Percentiles rank a stretch among this genome's conserved stretches.
These are phyloP conservation scores for Kodamaea fungicola DNA, from an alignment of 1,139 yeast genomes.

Conservation along the genomic window DNA sequence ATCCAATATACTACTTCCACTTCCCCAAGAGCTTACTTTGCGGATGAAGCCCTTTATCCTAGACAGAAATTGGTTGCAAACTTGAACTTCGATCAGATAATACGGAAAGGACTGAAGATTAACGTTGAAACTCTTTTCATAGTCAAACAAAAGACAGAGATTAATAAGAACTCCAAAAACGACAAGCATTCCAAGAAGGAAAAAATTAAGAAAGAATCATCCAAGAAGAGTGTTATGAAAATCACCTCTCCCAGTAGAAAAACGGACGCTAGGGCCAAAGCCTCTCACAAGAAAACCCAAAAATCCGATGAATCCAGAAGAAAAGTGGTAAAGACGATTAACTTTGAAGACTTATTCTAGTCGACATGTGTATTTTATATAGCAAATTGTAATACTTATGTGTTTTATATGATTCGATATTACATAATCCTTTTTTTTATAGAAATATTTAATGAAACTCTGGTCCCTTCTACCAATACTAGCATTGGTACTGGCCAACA, in stretches of 20 bases:
- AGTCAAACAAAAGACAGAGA: neutral
- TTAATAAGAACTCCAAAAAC: neutral
- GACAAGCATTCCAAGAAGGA: neutral
- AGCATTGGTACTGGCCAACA: slow-evolving; percentile 1
- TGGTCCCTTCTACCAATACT: neutral
- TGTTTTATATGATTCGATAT: too few species aligned
- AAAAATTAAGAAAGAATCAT: slow-evolving; percentile 1
- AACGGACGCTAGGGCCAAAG: too few species aligned
- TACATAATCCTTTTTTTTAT: too few species aligned
- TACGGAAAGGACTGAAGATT: slow-evolving; percentile 16
- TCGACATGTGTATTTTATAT: neutral
- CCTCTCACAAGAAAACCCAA: too few species aligned
- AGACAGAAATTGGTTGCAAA: slow-evolving; percentile 26
- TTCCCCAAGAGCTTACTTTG: slow-evolving; percentile 22
- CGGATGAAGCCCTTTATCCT: slow-evolving; percentile 18
- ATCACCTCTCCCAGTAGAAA: too few species aligned
- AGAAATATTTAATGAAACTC: neutral
- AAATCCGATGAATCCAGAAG: too few species aligned
- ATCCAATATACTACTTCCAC: slow-evolving; percentile 18
- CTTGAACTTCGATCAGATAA: slow-evolving; percentile 23
- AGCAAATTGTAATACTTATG: too few species aligned
- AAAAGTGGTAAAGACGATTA: slow-evolving; percentile 17
- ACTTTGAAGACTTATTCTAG: slow-evolving; percentile 16
- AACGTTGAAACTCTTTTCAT: neutral
- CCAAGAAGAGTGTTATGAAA: slow-evolving; percentile 2